Evolutionary conservation across 176 grass and related monocot genomes (phyloP), one percentile per base, ranked within the genome.

Genomic region (Cocos nucifera): DNA sequence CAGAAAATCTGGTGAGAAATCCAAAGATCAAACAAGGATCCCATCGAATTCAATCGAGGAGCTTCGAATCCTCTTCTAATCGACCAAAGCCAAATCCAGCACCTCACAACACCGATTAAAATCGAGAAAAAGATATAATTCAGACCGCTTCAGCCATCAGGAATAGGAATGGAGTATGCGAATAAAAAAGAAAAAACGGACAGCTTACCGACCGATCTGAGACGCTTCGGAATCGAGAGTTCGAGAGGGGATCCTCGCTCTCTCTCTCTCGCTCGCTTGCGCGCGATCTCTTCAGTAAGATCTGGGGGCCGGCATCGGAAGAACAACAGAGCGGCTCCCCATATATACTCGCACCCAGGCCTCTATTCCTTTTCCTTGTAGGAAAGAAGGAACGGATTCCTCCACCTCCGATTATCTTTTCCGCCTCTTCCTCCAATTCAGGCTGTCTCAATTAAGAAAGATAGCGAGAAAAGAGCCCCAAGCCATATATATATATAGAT

Each of bases 251-350:
- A 23, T 53, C 73, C 74, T 74, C 60, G 61, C 50, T 69, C 51
- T 52, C 57, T 30, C 28, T 30, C n/a, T n/a, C n/a, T n/a, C n/a
- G n/a, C 28, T 44, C 35, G 30, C 5, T 44, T 9, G 35, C 35
- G 35, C 2, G 35, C 35, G 9, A 44, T 44, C 35, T 44, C 35
- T 44, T 44, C 10, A 59, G 69, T 70, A 86, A 81, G 78, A 85
- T 85, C 82, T 80, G 67, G 77, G 77, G 62, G 70, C 52, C 65
- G 65, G 61, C 59, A 74, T 73, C 77, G 58, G 57, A 67, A 30
- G 69, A 60, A 60, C 58, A 32, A 53, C 4, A 24, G 21, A 24
- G 57, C 27, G 53, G 54, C 17, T 12, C 35, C 10, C 28, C 15
- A 52, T 19, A 63, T 24, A 27, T 24, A 12, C 35, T 44, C 35